phyloP scores from a whole-genome alignment of 2,329 filamentous ascomycete genomes.

The Ceratocystiopsis brevicomis region DNA sequence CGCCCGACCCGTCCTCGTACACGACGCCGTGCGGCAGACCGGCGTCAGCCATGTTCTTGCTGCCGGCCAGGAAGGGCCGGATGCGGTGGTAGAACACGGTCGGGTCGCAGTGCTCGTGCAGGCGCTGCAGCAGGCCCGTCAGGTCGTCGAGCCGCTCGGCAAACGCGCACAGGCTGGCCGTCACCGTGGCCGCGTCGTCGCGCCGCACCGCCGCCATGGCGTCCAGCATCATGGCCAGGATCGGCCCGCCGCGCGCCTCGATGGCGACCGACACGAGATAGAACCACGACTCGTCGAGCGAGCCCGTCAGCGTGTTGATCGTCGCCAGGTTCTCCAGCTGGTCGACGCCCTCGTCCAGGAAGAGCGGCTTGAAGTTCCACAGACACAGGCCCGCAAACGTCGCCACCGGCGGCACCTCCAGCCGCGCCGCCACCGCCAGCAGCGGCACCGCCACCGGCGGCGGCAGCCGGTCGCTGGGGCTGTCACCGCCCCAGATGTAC shows the following conservation, averaged over 20 bases:
- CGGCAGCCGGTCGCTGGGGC: constrained; percentile 60
- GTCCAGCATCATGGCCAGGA: constrained; percentile 72
- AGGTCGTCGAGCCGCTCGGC: constrained; percentile 80
- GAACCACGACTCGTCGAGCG: constrained; percentile 95
- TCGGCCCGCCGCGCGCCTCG: constrained; percentile 73
- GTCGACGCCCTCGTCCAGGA: constrained; percentile 63
- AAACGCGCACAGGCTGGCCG: constrained; percentile 57
- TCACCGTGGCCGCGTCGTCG: constrained; percentile 52
- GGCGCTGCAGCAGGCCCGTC: constrained; percentile 56
- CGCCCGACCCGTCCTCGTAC: constrained; percentile 51
- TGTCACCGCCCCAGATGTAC: constrained; percentile 86
- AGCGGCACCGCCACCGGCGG: constrained; percentile 69
- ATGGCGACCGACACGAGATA: constrained; percentile 92
- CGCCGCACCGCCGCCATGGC: constrained; percentile 65
- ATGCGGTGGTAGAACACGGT: constrained; percentile 91
- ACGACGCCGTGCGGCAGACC: constrained; percentile 73
- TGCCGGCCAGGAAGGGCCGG: constrained; percentile 85
- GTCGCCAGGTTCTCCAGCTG: constrained; percentile 75
- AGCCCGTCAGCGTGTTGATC: constrained; percentile 79
- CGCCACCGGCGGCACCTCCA: constrained; percentile 81
- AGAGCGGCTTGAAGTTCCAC: constrained; percentile 94
- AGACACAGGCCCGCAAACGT: constrained; percentile 83
- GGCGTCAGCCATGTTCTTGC: constrained; percentile 92
- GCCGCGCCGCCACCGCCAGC: constrained; percentile 51
- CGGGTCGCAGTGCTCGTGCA: constrained; percentile 93